Percentiles rank a stretch among this genome's conserved stretches.
These are phyloP conservation scores for Nicotiana undulata DNA, from an alignment of 257 asterid genomes.

Conservation along the genomic window DNA sequence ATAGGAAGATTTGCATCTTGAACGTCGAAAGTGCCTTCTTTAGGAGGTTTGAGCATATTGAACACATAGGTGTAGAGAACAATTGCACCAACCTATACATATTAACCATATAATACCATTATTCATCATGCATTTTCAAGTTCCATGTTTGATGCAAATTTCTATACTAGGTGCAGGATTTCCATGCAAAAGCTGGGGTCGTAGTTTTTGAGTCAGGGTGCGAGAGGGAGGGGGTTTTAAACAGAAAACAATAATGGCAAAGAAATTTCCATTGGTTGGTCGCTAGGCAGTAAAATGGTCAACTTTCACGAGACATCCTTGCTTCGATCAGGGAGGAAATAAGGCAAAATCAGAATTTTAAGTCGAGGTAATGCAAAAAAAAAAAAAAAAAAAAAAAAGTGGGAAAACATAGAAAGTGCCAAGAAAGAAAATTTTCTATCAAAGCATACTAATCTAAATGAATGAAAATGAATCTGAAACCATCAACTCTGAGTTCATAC, in stretches of 20 bases:
- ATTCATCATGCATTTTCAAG: background rate
- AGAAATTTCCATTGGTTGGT: background rate
- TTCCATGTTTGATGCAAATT: background rate
- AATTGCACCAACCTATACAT: conserved; percentile 85
- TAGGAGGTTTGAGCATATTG: conserved; percentile 93
- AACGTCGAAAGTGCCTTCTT: conserved; percentile 66
- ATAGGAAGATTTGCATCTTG: conserved; percentile 40
- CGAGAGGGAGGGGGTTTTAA: background rate
- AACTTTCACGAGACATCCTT: background rate
- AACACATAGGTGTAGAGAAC: conserved; percentile 87
- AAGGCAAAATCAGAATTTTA: background rate
- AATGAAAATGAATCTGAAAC: background rate
- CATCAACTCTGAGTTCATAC: conserved; percentile 8
- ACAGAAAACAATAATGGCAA: background rate
- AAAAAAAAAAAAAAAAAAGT: background rate
- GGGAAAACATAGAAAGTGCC: background rate
- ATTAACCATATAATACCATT: background rate
- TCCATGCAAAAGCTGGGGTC: background rate
- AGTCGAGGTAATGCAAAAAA: background rate
- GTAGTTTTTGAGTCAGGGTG: background rate
- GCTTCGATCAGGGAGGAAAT: background rate
- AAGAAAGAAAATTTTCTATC: background rate
- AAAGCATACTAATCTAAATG: background rate
- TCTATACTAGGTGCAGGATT: background rate
- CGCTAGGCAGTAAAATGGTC: background rate